Evolutionary conservation across 164 flowering plant genomes (phyloP), one percentile per base, ranked within the genome.

Genomic region (Brasenia schreberi): DNA sequence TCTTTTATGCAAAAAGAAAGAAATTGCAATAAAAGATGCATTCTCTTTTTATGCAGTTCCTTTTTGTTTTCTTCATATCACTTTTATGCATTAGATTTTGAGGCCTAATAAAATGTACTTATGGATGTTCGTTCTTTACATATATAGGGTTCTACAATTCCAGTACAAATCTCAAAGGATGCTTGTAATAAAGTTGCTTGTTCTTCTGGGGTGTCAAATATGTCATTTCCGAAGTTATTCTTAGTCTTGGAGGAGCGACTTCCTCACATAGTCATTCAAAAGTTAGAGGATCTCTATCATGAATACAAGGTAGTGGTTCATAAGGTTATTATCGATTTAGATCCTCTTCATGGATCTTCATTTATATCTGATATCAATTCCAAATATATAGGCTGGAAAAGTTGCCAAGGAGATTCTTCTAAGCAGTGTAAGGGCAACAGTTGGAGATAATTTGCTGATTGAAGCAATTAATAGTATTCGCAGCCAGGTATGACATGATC

Each of bases 291-390:
- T 11, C 33, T 61, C 39, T 71, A 67, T 59, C 53, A 19, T 59
- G 53, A 70, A 17, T 78, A 10, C 68, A 77, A 71, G 82, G 87
- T 78, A 72, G 62, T 18, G 17, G 62, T 5, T 42, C 9, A 9
- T 18, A 7, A 18, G 9, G 17, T 7, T 61, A 18, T 23, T 18
- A 7, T 61, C 63, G 12, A 10, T 11, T 61, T 23, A 18, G 7
- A 61, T 18, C 18, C 10, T 14, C 10, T 23, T 61, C 18, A 49
- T 49, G 56, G 56, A 11, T 18, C 18, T 18, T 61, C 10, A 18
- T 61, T 33, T 33, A 61, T 61, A 61, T 11, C 63, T n/a, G 18
- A n/a, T 18, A 18, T 18, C 5, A 11, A 10, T 61, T 61, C 18
- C 18, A 61, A 61, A 10, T 61, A 33, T 61, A 5, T 23, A 61